A percentile compares a stretch with the other conserved stretches of the same genome.
These are phyloP conservation scores for Micractinium conductrix DNA, from an alignment of 139 green algal species.

Conservation along the genomic window DNA sequence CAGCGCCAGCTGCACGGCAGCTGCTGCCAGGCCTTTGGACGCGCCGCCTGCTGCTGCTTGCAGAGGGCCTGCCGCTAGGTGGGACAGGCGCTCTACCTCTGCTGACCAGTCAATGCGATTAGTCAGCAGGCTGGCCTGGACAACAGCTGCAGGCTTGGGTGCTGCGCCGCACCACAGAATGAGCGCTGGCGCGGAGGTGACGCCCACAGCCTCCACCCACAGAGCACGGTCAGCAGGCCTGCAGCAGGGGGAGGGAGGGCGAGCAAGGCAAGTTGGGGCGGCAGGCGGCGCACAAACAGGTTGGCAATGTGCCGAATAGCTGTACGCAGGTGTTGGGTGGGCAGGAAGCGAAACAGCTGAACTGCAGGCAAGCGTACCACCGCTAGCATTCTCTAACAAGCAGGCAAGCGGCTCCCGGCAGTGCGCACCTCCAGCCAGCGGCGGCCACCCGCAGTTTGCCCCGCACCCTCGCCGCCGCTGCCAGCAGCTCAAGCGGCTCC, in stretches of 20 bases:
- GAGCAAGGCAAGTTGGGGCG: not conserved
- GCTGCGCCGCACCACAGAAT: not conserved
- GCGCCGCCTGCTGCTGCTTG: not conserved
- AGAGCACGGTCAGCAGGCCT: not conserved
- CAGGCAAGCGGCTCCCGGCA: not conserved
- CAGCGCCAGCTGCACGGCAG: not conserved
- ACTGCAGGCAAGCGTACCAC: no score
- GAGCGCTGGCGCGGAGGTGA: not conserved
- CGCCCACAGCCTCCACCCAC: not conserved
- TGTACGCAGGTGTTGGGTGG: no score
- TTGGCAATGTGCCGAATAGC: not conserved
- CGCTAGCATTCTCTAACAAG: not conserved
- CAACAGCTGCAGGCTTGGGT: not conserved
- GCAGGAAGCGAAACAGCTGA: no score
- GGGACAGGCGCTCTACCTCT: not conserved
- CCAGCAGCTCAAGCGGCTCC: not conserved
- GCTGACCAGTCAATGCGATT: conserved; percentile 10
- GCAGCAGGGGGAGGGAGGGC: not conserved
- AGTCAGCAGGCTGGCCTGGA: not conserved
- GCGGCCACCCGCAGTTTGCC: not conserved
- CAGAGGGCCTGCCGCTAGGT: not conserved
- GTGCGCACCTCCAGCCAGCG: conserved; percentile 5
- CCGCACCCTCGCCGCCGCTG: not conserved
- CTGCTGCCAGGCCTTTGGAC: not conserved
- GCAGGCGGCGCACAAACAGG: not conserved